Conservation (phyloP, 2,329 filamentous ascomycete species). For the Alternaria ventricosa region DNA sequence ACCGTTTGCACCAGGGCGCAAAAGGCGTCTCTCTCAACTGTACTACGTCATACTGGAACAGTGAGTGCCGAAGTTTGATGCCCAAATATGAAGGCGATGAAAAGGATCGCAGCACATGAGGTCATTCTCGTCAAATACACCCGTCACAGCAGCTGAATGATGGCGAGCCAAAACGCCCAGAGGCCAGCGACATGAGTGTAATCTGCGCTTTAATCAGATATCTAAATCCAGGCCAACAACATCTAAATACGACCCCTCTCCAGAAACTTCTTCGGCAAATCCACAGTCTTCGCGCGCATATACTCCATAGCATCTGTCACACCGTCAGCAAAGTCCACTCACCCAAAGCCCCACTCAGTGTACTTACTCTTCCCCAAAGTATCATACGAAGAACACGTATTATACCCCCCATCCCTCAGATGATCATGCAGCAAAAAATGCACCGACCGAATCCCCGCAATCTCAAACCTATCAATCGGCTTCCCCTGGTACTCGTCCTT, state of each 20-base stretch:
- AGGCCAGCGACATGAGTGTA: too few species aligned
- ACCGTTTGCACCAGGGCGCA: fast-evolving
- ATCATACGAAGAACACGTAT: constrained; percentile 5
- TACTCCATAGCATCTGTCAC: constrained; percentile 26
- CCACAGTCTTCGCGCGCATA: constrained; percentile 23
- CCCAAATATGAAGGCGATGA: too few species aligned
- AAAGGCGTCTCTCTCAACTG: background rate
- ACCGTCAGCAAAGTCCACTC: background rate
- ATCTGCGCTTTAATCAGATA: too few species aligned
- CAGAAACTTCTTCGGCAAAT: constrained; percentile 23
- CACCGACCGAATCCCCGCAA: constrained; percentile 23
- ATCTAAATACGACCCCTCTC: constrained; percentile 18
- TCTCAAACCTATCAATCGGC: constrained; percentile 15
- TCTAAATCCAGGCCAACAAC: too few species aligned
- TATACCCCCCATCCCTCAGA: constrained; percentile 47
- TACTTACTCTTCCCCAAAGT: constrained; percentile 18
- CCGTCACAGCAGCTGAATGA: too few species aligned
- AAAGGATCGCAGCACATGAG: too few species aligned
- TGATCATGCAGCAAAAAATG: constrained; percentile 55
- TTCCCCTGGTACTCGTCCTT: constrained; percentile 35
- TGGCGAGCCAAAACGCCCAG: too few species aligned
- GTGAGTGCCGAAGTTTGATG: too few species aligned
- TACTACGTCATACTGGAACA: background rate
- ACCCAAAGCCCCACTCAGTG: background rate
- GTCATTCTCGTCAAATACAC: too few species aligned